These are phyloP conservation scores for Phytopythium helicoides DNA, from an alignment of 352 stramenopile genomes.

Conservation along the genomic window DNA sequence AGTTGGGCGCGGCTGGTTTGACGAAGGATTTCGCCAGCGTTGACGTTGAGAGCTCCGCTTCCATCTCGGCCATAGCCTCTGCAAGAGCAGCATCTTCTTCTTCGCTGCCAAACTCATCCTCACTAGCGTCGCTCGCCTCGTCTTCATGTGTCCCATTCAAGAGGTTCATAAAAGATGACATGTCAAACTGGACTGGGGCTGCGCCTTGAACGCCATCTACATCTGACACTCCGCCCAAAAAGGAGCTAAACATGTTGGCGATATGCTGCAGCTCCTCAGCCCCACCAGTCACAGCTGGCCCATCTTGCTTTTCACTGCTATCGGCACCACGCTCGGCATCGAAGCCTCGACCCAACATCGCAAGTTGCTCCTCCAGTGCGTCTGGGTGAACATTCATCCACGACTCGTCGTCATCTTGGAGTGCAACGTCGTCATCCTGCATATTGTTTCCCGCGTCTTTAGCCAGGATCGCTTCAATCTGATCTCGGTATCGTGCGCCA, in stretches of 20 bases:
- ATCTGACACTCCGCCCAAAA: conserved; percentile 57
- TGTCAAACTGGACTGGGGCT: conserved; percentile 61
- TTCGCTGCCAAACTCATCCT: conserved; percentile 19
- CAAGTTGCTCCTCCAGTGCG: conserved; percentile 64
- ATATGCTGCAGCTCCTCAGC: conserved; percentile 69
- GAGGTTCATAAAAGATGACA: conserved; percentile 66
- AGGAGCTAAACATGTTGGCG: conserved; percentile 73
- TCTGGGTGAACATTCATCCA: conserved; percentile 81
- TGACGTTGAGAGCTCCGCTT: conserved; percentile 51
- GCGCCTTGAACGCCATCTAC: conserved; percentile 64
- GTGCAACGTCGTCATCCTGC: conserved; percentile 3
- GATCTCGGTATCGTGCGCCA: conserved; percentile 27
- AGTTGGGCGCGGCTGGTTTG: conserved; percentile 18
- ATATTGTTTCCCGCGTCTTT: background rate
- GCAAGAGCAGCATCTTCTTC: conserved; percentile 44
- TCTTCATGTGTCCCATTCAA: conserved; percentile 27
- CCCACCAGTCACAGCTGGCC: conserved; percentile 16
- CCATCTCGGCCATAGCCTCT: conserved; percentile 75
- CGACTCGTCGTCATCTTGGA: conserved; percentile 65
- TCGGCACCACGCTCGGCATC: background rate
- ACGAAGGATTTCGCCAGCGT: conserved; percentile 62
- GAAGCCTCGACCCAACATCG: conserved; percentile 14
- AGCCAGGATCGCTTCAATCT: conserved; percentile 34
- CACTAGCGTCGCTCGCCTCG: conserved; percentile 11
- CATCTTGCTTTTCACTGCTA: conserved; percentile 15